Evolutionary conservation across 2,329 filamentous ascomycete species (phyloP).

Genomic region (Zasmidium cellare): DNA sequence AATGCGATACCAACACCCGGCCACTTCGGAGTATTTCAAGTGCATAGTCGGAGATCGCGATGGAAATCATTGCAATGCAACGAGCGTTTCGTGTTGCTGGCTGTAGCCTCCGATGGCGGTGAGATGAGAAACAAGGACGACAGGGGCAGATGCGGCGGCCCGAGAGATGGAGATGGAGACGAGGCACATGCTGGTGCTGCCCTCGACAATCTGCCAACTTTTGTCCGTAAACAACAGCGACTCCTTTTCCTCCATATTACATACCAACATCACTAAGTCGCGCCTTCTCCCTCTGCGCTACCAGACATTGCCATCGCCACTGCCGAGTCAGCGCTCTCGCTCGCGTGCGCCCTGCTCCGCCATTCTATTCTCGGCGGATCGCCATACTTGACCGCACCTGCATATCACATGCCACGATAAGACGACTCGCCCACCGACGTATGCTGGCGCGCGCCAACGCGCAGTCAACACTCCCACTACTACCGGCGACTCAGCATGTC

Average conservation of each 20-base stretch:
- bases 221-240: background rate
- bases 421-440: background rate
- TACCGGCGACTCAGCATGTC: conserved; percentile 7
- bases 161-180: background rate
- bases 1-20: too few relatives aligned
- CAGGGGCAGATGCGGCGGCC: background rate
- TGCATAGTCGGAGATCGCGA: background rate
- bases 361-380: background rate
- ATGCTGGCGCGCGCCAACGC: background rate
- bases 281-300: background rate
- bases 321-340: background rate
- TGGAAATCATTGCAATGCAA: too few relatives aligned
- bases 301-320: background rate
- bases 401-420: background rate
- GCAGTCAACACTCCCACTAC: background rate
- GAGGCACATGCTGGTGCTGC: background rate
- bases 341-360: background rate
- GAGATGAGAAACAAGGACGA: background rate
- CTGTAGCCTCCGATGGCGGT: background rate
- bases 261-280: background rate
- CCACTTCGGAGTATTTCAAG: background rate
- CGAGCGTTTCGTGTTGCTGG: background rate
- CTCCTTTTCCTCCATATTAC: background rate
- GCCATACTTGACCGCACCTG: background rate
- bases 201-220: background rate